Evolutionary conservation across 2,329 filamentous ascomycete genomes (phyloP).

Genomic region (Apiospora marii): DNA sequence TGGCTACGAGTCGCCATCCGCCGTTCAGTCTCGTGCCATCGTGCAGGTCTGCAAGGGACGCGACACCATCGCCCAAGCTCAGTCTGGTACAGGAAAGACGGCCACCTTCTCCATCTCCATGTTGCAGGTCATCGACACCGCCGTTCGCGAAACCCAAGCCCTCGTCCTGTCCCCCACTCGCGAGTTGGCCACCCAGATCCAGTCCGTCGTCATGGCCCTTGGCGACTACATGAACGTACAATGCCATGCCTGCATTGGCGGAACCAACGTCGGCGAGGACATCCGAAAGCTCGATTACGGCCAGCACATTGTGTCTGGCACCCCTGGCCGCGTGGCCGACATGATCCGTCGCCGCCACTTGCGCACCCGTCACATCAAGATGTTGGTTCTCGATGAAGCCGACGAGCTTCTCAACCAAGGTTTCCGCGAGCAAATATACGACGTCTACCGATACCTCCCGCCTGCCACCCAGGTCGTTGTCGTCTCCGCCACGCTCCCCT

Average conservation of each 20-base stretch:
- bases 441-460: constrained; percentile 98
- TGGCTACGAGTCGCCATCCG: constrained; percentile 95
- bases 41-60: constrained; percentile 95
- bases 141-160: constrained; percentile 90
- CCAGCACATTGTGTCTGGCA: constrained; percentile 96
- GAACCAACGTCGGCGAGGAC: constrained; percentile 44
- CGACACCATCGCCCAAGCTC: constrained; percentile 95
- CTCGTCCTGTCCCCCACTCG: constrained; percentile 94
- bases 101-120: constrained; percentile 96
- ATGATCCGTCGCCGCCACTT: constrained; percentile 80
- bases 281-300: constrained; percentile 79
- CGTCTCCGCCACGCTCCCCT: constrained; percentile 99
- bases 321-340: constrained; percentile 91
- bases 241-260: constrained; percentile 97
- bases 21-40: constrained; percentile 94
- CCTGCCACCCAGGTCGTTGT: constrained; percentile 94
- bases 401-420: constrained; percentile 99
- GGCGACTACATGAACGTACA: constrained; percentile 99
- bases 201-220: constrained; percentile 99
- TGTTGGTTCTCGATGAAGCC: constrained; percentile 96
- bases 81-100: constrained; percentile 97
- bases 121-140: constrained; percentile 94
- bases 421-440: constrained; percentile 99
- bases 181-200: constrained; percentile 96
- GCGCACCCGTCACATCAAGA: constrained; percentile 75